Base-by-base conservation (phyloP, 768 basidiomycete species). In the Russula vinacea region DNA sequence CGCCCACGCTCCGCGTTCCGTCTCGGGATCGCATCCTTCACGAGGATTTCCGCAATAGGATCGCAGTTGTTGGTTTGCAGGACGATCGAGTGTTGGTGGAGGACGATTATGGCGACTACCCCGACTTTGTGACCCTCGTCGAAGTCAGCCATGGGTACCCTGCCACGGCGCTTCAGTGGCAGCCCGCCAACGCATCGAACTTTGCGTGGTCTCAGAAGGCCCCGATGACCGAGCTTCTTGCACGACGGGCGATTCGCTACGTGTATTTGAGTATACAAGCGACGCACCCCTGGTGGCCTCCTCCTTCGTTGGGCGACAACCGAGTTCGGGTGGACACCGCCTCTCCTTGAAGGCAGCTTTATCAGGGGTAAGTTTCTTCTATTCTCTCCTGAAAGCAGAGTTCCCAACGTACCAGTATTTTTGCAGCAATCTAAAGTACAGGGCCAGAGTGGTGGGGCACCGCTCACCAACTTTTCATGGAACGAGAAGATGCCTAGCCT, bases 381-480 rank as follows among this genome's bases (percentile, higher is more conserved):
- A 56, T 37, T 50, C 40, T 59, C 49, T 56, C 57, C 14, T 29
- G 4, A 22, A 56, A 57, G 52, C 16, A 63, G 60, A 45, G 70
- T 60, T 62, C 19, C 49, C 57, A 40, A 59, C 37, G 24, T 22
- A 16, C 17, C 53, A 45, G 49, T 17, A 9, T 37, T 24, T 57
- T 2, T 58, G 22, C 70, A 88, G 86, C 88, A 96, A 85, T 90
- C 90, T 51, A 98, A 98, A 80, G 86, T 92, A 9, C 93, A 95
- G 70, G 88, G 81, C 69, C 86, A 89, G 71, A 84, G 84, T 53
- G 86, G 85, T 35, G 89, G 89, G 5, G 94, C 97, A 4, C 97
- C 97, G 1, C 77, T 98, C 67, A 99, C 97, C 14, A 93, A 89
- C 74, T 97, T 99, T 76, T 94, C 94, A 0, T 99, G 97, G 97